These are phyloP conservation scores for Serendipita sp. DNA, from an alignment of 768 basidiomycete species.

Conservation along the genomic window DNA sequence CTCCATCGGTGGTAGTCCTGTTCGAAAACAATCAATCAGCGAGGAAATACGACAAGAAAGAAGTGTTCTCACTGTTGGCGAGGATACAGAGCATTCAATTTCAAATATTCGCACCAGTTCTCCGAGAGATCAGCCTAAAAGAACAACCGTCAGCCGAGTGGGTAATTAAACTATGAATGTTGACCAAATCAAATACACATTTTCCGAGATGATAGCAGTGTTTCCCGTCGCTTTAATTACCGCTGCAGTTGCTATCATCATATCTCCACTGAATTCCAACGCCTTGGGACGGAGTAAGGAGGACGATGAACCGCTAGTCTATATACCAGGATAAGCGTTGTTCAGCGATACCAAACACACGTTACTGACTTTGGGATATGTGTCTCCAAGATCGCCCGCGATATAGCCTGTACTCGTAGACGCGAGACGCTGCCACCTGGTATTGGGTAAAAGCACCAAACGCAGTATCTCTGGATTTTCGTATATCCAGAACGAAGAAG, in stretches of 20 bases:
- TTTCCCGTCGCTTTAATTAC: not conserved
- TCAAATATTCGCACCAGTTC: slow-evolving; percentile 39
- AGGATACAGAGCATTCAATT: too few relatives aligned
- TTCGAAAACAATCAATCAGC: not conserved
- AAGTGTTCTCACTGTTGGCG: too few relatives aligned
- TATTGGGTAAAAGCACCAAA: not conserved
- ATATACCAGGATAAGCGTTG: not conserved
- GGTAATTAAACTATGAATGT: too few relatives aligned
- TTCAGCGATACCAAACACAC: not conserved
- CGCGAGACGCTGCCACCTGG: not conserved
- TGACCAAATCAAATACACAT: not conserved
- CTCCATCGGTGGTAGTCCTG: not conserved
- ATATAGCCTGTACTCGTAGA: too few relatives aligned
- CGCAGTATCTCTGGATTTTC: slow-evolving; percentile 16
- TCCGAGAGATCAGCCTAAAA: slow-evolving; percentile 31
- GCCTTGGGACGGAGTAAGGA: not conserved
- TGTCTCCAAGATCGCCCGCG: too few relatives aligned
- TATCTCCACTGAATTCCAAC: not conserved
- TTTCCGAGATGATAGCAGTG: too few relatives aligned
- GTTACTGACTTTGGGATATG: not conserved
- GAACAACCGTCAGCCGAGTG: too few relatives aligned
- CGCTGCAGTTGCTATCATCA: not conserved
- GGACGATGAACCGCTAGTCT: not conserved
- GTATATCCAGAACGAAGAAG: slow-evolving; percentile 7
- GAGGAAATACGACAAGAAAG: too few relatives aligned